Evolutionary conservation across 305 asterid genomes (phyloP).

Genomic region (Fraxinus nigra): DNA sequence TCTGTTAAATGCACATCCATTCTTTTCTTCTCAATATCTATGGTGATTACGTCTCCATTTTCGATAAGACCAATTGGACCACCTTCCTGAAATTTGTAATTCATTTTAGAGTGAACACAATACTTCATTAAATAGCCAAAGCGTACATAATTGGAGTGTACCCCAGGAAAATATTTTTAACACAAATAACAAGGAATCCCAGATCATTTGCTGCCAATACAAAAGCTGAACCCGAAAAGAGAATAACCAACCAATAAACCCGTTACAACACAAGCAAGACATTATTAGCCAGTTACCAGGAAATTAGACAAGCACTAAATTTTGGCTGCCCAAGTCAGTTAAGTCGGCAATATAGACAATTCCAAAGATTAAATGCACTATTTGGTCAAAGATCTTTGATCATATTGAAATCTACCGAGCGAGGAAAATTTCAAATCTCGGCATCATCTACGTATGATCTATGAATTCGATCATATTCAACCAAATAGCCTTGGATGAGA

Average conservation of each 20-base stretch:
- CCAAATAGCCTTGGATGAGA: background rate
- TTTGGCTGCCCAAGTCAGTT: background rate
- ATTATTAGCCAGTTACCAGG: background rate
- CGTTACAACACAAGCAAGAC: background rate
- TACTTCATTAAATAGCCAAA: background rate
- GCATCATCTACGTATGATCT: background rate
- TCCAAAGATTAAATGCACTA: background rate
- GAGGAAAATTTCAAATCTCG: background rate
- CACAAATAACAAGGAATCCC: background rate
- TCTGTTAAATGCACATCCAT: constrained; percentile 71
- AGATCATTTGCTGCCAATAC: background rate
- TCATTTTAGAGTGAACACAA: background rate
- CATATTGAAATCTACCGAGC: background rate
- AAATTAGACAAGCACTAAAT: background rate
- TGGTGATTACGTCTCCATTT: constrained; percentile 73
- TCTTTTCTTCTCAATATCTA: constrained; percentile 64
- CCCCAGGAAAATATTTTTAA: background rate
- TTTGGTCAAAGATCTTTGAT: background rate
- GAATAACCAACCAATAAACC: background rate
- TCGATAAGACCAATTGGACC: constrained; percentile 84
- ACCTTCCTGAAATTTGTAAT: constrained; percentile 74
- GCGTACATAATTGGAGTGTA: background rate
- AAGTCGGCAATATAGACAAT: background rate
- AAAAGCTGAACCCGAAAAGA: background rate
- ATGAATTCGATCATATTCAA: background rate